A percentile compares a stretch with the other conserved stretches of the same genome.
Conservation (phyloP, 805 yeast genomes). For the Yarrowia sp. region DNA sequence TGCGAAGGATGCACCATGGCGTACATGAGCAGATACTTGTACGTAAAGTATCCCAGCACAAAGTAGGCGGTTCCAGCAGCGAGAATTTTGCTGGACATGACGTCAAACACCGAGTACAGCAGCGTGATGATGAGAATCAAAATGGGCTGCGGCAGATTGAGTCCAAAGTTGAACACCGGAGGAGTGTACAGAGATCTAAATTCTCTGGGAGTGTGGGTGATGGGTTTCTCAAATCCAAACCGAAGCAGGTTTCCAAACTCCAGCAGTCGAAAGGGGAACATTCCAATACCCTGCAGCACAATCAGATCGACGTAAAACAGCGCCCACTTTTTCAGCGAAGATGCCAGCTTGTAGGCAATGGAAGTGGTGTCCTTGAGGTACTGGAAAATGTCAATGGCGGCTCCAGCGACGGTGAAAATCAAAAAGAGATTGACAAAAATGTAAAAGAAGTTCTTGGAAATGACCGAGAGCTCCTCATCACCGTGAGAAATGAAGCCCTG, state of each 20-base stretch:
- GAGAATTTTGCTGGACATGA: constrained; percentile 81
- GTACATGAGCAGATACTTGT: constrained; percentile 84
- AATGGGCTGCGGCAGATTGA: constrained; percentile 88
- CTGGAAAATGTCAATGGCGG: constrained; percentile 78
- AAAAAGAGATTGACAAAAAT: constrained; percentile 89
- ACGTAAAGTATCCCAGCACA: constrained; percentile 78
- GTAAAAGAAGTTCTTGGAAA: constrained; percentile 89
- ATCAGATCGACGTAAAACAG: constrained; percentile 87
- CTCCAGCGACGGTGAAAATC: constrained; percentile 91
- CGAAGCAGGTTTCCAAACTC: constrained; percentile 73
- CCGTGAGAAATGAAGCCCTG: constrained; percentile 92
- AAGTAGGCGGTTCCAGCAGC: constrained; percentile 83
- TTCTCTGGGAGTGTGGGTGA: constrained; percentile 80
- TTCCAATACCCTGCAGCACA: constrained; percentile 74
- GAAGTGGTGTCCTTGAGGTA: constrained; percentile 83
- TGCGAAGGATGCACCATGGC: constrained; percentile 94
- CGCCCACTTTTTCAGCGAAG: constrained; percentile 72
- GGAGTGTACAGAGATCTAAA: constrained; percentile 73
- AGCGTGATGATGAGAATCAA: constrained; percentile 79
- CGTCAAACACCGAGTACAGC: constrained; percentile 59
- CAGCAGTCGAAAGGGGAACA: constrained; percentile 84
- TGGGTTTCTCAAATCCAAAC: constrained; percentile 62
- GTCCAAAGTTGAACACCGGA: constrained; percentile 87
- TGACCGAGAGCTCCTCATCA: constrained; percentile 86
- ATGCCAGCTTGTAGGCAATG: constrained; percentile 81